Conservation (phyloP, 1,139 yeast genomes). For the Kodamaea derodonti region DNA sequence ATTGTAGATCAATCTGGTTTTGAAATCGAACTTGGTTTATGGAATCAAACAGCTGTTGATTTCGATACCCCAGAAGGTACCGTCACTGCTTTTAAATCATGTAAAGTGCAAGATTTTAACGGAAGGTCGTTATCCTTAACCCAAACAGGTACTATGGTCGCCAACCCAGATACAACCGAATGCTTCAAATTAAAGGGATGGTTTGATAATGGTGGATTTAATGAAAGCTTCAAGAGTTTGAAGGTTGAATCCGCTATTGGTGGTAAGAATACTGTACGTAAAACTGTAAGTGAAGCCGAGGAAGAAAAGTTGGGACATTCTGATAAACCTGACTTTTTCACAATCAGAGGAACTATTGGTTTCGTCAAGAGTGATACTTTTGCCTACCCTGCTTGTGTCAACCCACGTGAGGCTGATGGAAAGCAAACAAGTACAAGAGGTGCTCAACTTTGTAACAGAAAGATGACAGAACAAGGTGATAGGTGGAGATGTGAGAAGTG, state of each 20-base stretch:
- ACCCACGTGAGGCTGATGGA: constrained; percentile 24
- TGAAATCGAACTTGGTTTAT: constrained; percentile 76
- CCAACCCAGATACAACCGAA: constrained; percentile 87
- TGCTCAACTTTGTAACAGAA: constrained; percentile 65
- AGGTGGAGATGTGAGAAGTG: constrained; percentile 95
- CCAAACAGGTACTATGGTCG: constrained; percentile 67
- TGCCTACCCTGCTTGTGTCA: constrained; percentile 87
- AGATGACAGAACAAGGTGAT: constrained; percentile 51
- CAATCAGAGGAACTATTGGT: constrained; percentile 68
- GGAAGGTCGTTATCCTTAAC: constrained; percentile 84
- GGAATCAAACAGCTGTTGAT: constrained; percentile 85
- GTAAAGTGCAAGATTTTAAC: constrained; percentile 82
- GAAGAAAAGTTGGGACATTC: constrained; percentile 65
- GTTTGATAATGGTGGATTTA: constrained; percentile 79
- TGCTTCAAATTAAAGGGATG: constrained; percentile 90
- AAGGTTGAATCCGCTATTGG: constrained; percentile 34
- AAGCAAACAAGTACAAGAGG: constrained; percentile 12
- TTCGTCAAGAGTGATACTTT: constrained; percentile 71
- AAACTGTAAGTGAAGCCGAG: constrained; percentile 63
- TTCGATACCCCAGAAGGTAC: constrained; percentile 74
- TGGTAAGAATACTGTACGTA: constrained; percentile 48
- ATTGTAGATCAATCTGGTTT: constrained; percentile 83
- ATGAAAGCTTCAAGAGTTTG: constrained; percentile 59
- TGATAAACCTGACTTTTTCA: constrained; percentile 76
- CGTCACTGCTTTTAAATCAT: constrained; percentile 90